phyloP scores from a whole-genome alignment of 805 yeast species.

The Pichia manshurica region DNA sequence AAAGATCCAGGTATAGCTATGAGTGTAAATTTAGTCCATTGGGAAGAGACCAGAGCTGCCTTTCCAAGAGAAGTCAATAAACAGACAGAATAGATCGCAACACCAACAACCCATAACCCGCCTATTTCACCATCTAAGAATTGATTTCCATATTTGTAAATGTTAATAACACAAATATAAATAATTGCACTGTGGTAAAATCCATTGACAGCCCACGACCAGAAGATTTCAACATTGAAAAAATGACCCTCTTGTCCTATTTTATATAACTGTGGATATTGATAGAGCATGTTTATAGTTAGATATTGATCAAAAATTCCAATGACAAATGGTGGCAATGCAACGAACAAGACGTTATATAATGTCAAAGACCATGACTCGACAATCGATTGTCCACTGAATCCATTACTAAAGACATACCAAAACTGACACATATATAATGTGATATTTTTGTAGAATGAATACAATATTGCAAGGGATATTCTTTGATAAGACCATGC shows the following conservation, averaged over 20 bases:
- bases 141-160: conserved; percentile 63
- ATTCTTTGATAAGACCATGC: conserved; percentile 96
- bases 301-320: conserved; percentile 97
- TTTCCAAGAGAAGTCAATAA: conserved; percentile 86
- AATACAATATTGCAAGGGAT: conserved; percentile 85
- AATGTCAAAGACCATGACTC: conserved; percentile 98
- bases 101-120: conserved; percentile 95
- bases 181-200: conserved; percentile 88
- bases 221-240: conserved; percentile 84
- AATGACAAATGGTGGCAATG: conserved; percentile 89
- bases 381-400: conserved; percentile 90
- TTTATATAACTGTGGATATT: conserved; percentile 89
- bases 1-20: conserved; percentile 95
- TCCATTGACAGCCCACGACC: conserved; percentile 97
- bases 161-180: conserved; percentile 63
- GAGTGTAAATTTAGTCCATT: conserved; percentile 92
- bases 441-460: conserved; percentile 93
- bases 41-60: conserved; percentile 85
- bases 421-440: conserved; percentile 97
- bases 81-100: conserved; percentile 81
- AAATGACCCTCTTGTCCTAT: conserved; percentile 85
- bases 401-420: conserved; percentile 90
- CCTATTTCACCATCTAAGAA: conserved; percentile 63
- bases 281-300: conserved; percentile 78
- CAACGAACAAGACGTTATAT: conserved; percentile 92